phyloP scores from a whole-genome alignment of 2,329 filamentous ascomycete species.

The Tolypocladium album region DNA sequence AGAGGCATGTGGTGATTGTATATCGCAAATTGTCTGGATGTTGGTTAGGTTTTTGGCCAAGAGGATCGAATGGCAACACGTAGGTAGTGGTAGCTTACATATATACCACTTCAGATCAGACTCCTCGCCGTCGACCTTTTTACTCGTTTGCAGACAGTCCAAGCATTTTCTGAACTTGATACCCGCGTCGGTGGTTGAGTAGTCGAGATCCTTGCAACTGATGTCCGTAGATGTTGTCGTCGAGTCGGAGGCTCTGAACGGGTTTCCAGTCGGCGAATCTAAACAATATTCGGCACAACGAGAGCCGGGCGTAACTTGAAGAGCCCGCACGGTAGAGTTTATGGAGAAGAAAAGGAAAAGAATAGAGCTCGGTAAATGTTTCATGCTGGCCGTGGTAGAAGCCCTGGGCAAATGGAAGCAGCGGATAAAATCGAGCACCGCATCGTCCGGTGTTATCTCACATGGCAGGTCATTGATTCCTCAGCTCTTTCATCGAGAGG shows the following conservation, averaged over 20 bases:
- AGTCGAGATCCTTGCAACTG: slow-evolving; percentile 31
- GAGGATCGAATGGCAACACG: background rate
- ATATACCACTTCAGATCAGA: slow-evolving; percentile 34
- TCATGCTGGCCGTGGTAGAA: background rate
- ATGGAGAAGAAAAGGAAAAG: slow-evolving; percentile 10
- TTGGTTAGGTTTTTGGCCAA: background rate
- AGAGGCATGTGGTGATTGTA: slow-evolving; percentile 36
- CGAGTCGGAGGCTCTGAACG: slow-evolving; percentile 22
- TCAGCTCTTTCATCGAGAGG: background rate
- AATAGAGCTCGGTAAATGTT: slow-evolving; percentile 1
- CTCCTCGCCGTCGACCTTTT: slow-evolving; percentile 24
- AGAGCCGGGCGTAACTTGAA: slow-evolving; percentile 40
- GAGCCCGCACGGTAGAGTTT: slow-evolving; percentile 10
- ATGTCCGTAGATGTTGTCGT: slow-evolving; percentile 36
- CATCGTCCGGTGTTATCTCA: background rate
- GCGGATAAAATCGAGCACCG: background rate
- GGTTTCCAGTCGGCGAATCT: slow-evolving; percentile 22
- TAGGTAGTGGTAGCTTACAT: slow-evolving; percentile 24
- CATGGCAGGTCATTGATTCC: background rate
- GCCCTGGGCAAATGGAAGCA: background rate
- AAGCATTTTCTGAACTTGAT: slow-evolving; percentile 36
- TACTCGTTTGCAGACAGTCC: slow-evolving; percentile 34
- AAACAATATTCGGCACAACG: slow-evolving; percentile 37
- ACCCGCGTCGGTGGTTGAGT: slow-evolving; percentile 22
- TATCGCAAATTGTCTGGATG: slow-evolving; percentile 38